Evolutionary conservation across 192 early-diverging fungal species (phyloP).

Genomic region (Umbelopsis sp.): DNA sequence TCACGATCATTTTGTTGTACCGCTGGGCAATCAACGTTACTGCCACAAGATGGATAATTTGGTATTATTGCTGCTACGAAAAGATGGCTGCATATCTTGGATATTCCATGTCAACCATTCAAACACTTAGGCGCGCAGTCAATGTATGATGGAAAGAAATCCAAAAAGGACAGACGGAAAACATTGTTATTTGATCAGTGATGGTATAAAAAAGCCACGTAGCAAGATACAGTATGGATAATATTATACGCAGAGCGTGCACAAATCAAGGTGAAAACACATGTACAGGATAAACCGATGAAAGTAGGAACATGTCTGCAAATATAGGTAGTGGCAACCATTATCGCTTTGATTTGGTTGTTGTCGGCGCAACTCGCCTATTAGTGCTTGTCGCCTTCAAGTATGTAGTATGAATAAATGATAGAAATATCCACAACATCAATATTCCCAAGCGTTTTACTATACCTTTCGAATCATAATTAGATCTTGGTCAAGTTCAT

Average conservation of each 20-base stretch:
- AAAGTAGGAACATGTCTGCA: no score
- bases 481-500: constrained; percentile 9
- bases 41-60: no score
- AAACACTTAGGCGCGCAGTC: no score
- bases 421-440: background rate
- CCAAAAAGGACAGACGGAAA: background rate
- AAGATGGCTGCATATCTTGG: no score
- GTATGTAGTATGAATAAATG: background rate
- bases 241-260: background rate
- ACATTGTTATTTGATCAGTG: background rate
- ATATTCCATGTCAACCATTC: no score
- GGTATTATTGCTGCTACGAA: no score
- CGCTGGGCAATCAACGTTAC: no score
- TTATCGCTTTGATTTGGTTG: constrained; percentile 6
- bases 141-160: no score
- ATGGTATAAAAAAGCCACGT: background rate
- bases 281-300: background rate
- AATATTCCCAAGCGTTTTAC: background rate
- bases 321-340: background rate
- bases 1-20: background rate
- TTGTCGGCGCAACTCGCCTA: background rate
- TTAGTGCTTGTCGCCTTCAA: constrained; percentile 1
- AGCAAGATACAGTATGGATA: background rate
- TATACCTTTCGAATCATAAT: background rate
- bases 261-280: background rate